Base-by-base conservation (phyloP, 2,329 filamentous ascomycete species). In the Diaporthe sp. region DNA sequence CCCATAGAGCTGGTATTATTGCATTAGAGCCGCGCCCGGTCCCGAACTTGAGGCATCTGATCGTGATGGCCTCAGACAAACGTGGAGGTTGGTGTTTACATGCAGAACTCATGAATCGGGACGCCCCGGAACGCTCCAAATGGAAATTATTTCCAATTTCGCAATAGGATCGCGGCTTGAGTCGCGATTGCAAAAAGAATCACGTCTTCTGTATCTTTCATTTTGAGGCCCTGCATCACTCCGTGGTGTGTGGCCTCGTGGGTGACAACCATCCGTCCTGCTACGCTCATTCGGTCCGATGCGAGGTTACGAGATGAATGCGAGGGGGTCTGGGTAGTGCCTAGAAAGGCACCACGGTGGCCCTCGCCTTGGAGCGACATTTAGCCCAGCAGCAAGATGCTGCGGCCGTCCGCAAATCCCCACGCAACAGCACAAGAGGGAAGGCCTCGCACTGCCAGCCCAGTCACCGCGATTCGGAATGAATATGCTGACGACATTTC, bases 401-500 rank as follows among this genome's bases (percentile, higher is more conserved):
- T 72, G 69, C 57, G 69, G 57, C 22, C 55, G 35, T 64, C 69
- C 69, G 69, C 58, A 60, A 35, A 64, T 52, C 57, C 50, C 69
- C 57, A 50, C 42, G 47, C 42, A 42, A 42, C 45, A 52, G 55
- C 55, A 61, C 17, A 12, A 15, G 57, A 25, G 42, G 35, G 47
- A 40, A 17, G 33, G 15, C 33, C 7, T 28, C 38, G n/a, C 33
- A n/a, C 54, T 50, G 22, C 22, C 54, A 60, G 68, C n/a, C 38
- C 45, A 15, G 50, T 30, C 68, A n/a, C 55, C 40, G 30, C 64
- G 13, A 35, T 54, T 25, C 2, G 17, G 17, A 33, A 42, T 28
- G 8, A 12, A 28, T 10, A 64, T 54, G 33, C 47, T 47, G 45
- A 54, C 15, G 19, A n/a, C 22, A 40, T 28, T 2, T 19, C 3